Base-by-base conservation (phyloP, 257 asterid genomes). In the Fraxinus excelsior region DNA sequence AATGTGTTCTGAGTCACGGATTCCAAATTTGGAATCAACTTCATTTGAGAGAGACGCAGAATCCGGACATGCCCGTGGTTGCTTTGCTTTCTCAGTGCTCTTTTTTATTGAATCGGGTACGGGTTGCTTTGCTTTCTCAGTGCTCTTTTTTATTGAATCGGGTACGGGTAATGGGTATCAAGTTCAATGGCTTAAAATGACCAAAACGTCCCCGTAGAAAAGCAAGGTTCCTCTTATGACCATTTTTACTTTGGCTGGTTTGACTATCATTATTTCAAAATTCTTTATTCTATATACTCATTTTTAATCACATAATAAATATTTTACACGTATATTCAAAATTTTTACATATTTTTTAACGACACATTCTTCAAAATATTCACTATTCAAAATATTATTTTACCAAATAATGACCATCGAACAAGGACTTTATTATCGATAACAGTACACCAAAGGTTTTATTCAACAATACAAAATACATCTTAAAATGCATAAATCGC, bases 1-100 rank as follows among this genome's bases (percentile, higher is more conserved):
- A 51, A 7, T 19, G 75, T 71, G 38, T 40, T n/a, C 79, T 53
- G 4, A 18, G 84, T 6, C 69, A 68, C 90, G 94, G 94, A 90
- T 31, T 82, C 73, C 75, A 88, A 83, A 87, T 66, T 46, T 35
- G 67, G 81, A 75, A 84, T 80, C 62, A 74, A 84, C 75, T 81
- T 49, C 65, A 76, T 80, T 69, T 25, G 26, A 85, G 60, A 74
- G 80, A 70, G 26, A 58, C 29, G 80, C 86, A 81, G 84, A 76
- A 80, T 86, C 88, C 94, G 90, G 79, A 80, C 70, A 79, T 74
- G 80, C 51, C 19, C 66, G 28, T 58, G 13, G 9, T 21, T n/a
- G 66, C 66, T 19, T 5, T 16, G 21, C 62, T 18, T 10, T 11
- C 14, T 44, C 34, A 31, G 34, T 37, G 42, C 12, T 8, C 11